Conservation (phyloP, 1,139 yeast genomes). For the Yamadazyma membranifaciens region DNA sequence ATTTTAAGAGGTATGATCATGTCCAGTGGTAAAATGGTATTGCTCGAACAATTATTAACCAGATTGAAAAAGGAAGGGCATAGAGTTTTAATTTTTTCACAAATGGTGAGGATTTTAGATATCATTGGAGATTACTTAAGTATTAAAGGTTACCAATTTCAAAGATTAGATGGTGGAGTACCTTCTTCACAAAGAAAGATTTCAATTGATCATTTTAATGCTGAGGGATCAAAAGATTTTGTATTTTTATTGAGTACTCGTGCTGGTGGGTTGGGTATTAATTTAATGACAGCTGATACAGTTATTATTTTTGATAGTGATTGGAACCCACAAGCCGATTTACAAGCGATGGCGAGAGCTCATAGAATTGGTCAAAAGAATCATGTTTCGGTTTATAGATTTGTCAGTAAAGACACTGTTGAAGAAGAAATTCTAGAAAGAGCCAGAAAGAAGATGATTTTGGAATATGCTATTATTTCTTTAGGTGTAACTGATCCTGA, state of each 20-base stretch:
- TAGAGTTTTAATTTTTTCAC: conserved; percentile 89
- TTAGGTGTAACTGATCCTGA: conserved; percentile 85
- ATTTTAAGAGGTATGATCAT: conserved; percentile 86
- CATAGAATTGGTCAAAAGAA: conserved; percentile 98
- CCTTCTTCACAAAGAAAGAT: conserved; percentile 92
- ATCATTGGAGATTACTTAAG: conserved; percentile 91
- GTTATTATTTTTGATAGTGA: conserved; percentile 97
- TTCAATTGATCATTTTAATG: conserved; percentile 94
- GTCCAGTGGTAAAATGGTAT: conserved; percentile 98
- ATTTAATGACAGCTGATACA: conserved; percentile 98
- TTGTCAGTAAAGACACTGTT: conserved; percentile 95
- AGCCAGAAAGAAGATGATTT: conserved; percentile 95
- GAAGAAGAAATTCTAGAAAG: conserved; percentile 97
- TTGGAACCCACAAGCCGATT: conserved; percentile 99
- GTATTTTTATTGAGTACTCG: conserved; percentile 89
- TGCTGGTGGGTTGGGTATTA: conserved; percentile 98
- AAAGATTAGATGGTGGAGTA: conserved; percentile 93
- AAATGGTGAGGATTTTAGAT: conserved; percentile 96
- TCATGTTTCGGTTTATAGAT: conserved; percentile 95
- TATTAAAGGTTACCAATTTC: conserved; percentile 87
- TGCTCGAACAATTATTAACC: conserved; percentile 82
- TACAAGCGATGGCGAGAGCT: conserved; percentile 99
- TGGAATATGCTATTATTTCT: conserved; percentile 95
- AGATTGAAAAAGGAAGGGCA: conserved; percentile 91
- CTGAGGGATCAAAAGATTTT: conserved; percentile 90